A percentile compares a stretch with the other conserved stretches of the same genome.
phyloP scores from a whole-genome alignment of 2,329 filamentous ascomycete genomes.

The Ophiostoma tasmaniense region DNA sequence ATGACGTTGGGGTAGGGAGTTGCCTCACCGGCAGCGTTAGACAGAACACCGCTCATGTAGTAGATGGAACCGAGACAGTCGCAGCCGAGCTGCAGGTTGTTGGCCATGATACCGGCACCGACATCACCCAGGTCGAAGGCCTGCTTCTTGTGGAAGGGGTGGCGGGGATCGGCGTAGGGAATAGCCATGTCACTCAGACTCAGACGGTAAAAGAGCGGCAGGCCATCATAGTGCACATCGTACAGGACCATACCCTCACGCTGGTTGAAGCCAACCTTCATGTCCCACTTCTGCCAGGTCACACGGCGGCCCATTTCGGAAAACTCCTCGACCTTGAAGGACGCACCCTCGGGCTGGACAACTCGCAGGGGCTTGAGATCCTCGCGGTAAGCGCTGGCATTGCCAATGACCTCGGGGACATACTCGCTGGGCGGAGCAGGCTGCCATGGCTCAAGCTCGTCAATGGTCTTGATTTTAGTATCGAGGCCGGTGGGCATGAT shows the following conservation, averaged over 20 bases:
- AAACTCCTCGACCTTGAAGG: conserved; percentile 39
- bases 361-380: conserved; percentile 47
- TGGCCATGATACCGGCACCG: conserved; percentile 57
- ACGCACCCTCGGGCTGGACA: conserved; percentile 21
- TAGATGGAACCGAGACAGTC: conserved; percentile 62
- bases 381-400: conserved; percentile 29
- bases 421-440: conserved; percentile 31
- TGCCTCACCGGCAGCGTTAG: conserved; percentile 42
- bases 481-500: conserved; percentile 43
- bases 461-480: conserved; percentile 31
- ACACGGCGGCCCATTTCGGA: conserved; percentile 33
- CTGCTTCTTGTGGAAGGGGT: conserved; percentile 60
- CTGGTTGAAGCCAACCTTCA: conserved; percentile 61
- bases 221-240: conserved; percentile 58
- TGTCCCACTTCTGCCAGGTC: conserved; percentile 60
- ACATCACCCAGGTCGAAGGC: conserved; percentile 67
- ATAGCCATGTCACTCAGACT: conserved; percentile 64
- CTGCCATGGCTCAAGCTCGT: conserved; percentile 31
- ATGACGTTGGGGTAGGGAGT: conserved; percentile 46
- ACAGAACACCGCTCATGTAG: conserved; percentile 50
- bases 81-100: conserved; percentile 60
- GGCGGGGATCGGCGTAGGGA: conserved; percentile 54
- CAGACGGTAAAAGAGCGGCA: conserved; percentile 58
- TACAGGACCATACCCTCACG: conserved; percentile 64
- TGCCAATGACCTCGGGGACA: conserved; percentile 28